Percentiles rank a stretch among this genome's conserved stretches.
Conservation (phyloP, 2,329 filamentous ascomycete genomes). For the Zymoseptoria brevis region DNA sequence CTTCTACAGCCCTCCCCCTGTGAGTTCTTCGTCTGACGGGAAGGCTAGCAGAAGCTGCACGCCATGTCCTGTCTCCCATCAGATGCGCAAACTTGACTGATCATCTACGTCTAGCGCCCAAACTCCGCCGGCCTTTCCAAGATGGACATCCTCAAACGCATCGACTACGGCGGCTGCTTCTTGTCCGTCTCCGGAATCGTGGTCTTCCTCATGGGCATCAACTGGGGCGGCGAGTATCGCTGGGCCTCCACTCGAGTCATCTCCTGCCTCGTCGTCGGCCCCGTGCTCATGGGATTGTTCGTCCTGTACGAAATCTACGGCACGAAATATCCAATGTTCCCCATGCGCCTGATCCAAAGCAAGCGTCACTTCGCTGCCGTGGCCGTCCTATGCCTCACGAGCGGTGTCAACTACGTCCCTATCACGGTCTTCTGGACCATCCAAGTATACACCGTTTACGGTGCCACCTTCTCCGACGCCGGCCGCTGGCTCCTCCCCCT, state of each 20-base stretch:
- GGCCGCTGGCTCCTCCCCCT: slow-evolving; percentile 57
- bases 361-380: slow-evolving; percentile 21
- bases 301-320: slow-evolving; percentile 16
- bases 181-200: slow-evolving; percentile 44
- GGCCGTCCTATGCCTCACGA: slow-evolving; percentile 17
- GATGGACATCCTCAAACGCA: slow-evolving; percentile 35
- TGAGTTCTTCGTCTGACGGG: too few relatives aligned
- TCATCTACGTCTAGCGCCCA: too few relatives aligned
- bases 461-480: slow-evolving; percentile 29
- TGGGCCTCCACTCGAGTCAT: slow-evolving; percentile 18
- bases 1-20: slow-evolving; percentile 47
- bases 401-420: slow-evolving; percentile 27
- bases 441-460: slow-evolving; percentile 55
- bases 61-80: too few relatives aligned
- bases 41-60: too few relatives aligned
- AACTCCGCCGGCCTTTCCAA: slow-evolving; percentile 30
- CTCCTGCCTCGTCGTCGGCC: slow-evolving; percentile 16
- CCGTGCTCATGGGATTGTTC: slow-evolving; percentile 17
- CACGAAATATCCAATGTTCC: slow-evolving; percentile 25
- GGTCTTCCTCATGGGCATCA: slow-evolving; percentile 39
- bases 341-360: slow-evolving; percentile 17
- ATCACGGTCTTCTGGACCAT: slow-evolving; percentile 53
- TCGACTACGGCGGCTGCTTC: slow-evolving; percentile 46
- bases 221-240: slow-evolving; percentile 8
- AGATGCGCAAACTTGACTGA: too few relatives aligned